Percentiles rank a stretch among this genome's conserved stretches.
phyloP scores from a whole-genome alignment of 148 eudicot genomes.

The Rhododendron vialii region DNA sequence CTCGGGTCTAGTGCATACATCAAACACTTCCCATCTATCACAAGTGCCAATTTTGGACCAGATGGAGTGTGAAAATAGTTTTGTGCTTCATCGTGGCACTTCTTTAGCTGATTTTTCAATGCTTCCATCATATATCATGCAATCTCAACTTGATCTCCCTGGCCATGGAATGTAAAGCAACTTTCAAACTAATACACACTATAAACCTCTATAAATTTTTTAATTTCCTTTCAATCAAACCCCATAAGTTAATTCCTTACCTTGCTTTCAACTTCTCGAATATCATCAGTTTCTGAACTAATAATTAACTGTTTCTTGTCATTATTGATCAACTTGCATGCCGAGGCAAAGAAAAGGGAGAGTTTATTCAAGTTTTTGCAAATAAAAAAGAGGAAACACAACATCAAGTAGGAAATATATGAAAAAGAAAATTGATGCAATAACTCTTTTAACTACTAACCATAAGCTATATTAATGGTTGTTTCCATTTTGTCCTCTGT shows the following conservation, averaged over 20 bases:
- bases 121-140: slow-evolving; percentile 63
- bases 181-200: background rate
- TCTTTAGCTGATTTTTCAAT: slow-evolving; percentile 63
- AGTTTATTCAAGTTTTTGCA: background rate
- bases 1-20: slow-evolving; percentile 93
- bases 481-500: slow-evolving; percentile 99
- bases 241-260: slow-evolving; percentile 30
- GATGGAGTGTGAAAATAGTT: slow-evolving; percentile 31
- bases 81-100: slow-evolving; percentile 72
- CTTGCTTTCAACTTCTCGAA: slow-evolving; percentile 84
- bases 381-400: background rate
- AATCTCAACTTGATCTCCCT: slow-evolving; percentile 94
- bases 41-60: slow-evolving; percentile 71
- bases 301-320: slow-evolving; percentile 86
- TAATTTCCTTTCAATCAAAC: background rate
- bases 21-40: slow-evolving; percentile 96
- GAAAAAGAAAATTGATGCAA: background rate
- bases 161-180: slow-evolving; percentile 8
- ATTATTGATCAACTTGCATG: slow-evolving; percentile 88
- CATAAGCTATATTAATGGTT: slow-evolving; percentile 95
- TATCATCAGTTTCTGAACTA: slow-evolving; percentile 89
- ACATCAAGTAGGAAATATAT: background rate
- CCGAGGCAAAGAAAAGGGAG: slow-evolving; percentile 32
- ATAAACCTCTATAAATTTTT: background rate
- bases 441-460: slow-evolving; percentile 31